Evolutionary conservation across 768 basidiomycete species (phyloP), one percentile per base, ranked within the genome.

Genomic region (Tylopilus vinaceipallidus): DNA sequence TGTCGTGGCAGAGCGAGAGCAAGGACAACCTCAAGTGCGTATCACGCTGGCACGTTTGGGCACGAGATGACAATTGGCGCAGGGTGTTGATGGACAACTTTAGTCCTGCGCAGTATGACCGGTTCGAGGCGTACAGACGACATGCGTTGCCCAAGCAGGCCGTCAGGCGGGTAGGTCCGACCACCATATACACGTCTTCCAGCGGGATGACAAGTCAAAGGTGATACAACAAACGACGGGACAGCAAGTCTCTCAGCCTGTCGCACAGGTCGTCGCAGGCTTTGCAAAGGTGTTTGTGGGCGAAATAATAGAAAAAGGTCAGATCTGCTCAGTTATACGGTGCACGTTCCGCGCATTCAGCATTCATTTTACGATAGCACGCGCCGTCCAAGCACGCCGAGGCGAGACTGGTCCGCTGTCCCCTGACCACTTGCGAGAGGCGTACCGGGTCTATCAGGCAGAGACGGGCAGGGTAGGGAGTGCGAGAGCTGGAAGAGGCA

Each of bases 271-370:
- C 37, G 86, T 95, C 3, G 91, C 91, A 6, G 93, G 93, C 53
- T 88, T 95, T 49, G 79, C 81, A 13, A 95, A 95, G 62, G 91
- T 95, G 0, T 95, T 94, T 52, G 91, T 95, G 3, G 93, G 93
- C 3, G 92, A 95, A 66, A 88, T 95, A 6, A 80, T 94, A 16
- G 92, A 94, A 63, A 88, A 87, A 71, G 91, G 91, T 90, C 42
- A 47, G 37, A 10, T 17, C 1, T 16, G 8, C 46, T 19, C 10
- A 8, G 4, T 32, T 11, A 29, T 4, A 29, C 27, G 8, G 27
- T 2, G 11, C n/a, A 6, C 13, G 10, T 4, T 27, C 10, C 3
- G 5, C 16, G 20, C 22, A 8, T n/a, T 22, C 17, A 13, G 22
- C 20, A 32, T 20, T 11, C 1, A 34, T 35, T 23, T 20, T 26